phyloP scores from a whole-genome alignment of 805 yeast genomes.

The Ogataea thermomethanolica region DNA sequence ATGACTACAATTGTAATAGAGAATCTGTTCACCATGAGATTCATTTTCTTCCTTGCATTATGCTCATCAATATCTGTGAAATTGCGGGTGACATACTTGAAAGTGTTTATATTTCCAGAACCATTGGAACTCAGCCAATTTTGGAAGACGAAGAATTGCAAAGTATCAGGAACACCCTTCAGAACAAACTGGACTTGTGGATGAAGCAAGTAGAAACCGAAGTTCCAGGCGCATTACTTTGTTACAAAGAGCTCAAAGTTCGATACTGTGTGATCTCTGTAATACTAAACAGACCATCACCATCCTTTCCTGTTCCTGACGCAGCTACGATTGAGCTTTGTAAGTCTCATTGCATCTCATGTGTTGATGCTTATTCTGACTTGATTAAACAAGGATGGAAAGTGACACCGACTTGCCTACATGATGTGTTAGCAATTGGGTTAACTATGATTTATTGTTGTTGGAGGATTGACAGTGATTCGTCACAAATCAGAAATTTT shows the following conservation, averaged over 20 bases:
- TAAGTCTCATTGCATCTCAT: slow-evolving; percentile 18
- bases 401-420: slow-evolving; percentile 18
- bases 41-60: slow-evolving; percentile 21
- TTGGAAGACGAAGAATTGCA: slow-evolving; percentile 19
- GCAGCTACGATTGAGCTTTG: slow-evolving; percentile 15
- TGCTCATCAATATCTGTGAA: slow-evolving; percentile 19
- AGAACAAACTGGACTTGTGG: slow-evolving; percentile 18
- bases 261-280: slow-evolving; percentile 21
- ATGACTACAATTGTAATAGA: slow-evolving; percentile 16
- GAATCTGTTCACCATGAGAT: slow-evolving; percentile 13
- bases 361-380: slow-evolving; percentile 15
- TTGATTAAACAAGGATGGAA: slow-evolving; percentile 17
- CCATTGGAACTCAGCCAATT: slow-evolving; percentile 19
- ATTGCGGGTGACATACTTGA: slow-evolving; percentile 25
- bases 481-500: slow-evolving; percentile 14
- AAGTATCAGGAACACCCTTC: slow-evolving; percentile 10
- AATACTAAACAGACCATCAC: slow-evolving; percentile 25
- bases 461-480: slow-evolving; percentile 22
- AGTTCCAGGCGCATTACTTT: slow-evolving; percentile 14
- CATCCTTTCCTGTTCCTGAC: slow-evolving; percentile 23
- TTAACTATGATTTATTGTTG: slow-evolving; percentile 25
- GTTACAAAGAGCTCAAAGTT: slow-evolving; percentile 21
- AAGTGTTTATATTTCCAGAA: slow-evolving; percentile 25
- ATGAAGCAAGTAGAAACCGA: slow-evolving; percentile 19
- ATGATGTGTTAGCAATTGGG: slow-evolving; percentile 22